Base-by-base conservation (phyloP, 306 rosid species). In the Clitoria ternatea region DNA sequence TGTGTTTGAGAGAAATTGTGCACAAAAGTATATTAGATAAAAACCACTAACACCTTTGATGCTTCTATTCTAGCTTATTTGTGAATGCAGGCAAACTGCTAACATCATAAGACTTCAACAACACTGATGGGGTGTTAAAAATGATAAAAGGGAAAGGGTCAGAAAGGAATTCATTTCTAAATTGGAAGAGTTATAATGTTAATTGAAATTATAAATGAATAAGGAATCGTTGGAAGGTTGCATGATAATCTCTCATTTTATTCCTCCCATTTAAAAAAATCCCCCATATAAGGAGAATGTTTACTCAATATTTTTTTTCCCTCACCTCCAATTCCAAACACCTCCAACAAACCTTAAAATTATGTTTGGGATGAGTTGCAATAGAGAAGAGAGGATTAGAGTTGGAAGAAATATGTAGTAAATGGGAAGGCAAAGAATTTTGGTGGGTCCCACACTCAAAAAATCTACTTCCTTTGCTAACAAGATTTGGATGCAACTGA, bases 161-260 rank as follows among this genome's bases (percentile, higher is more conserved):
- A 1, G 29, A 15, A 44, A 44, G 13, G 13, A 62, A 15, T 66
- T 22, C 59, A 45, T 45, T 66, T 17, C 44, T 44, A 45, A 6
- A 29, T 17, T 10, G 18, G 17, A 30, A 29, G 59, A 47, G 47
- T 47, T 17, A 27, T 29, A 22, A 17, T 64, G 30, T 6, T 29
- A 3, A 30, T 45, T 29, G 22, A 7, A 47, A 10, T 9, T 48
- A 9, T 7, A 48, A 19, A 8, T 48, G 35, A 15, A 43, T 27
- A 43, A 24, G 4, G 12, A 24, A 23, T 24, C 15, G 24, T 14
- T 40, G 6, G 18, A 65, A 44, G 43, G 57, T 43, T 26, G 7
- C 26, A 64, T 44, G 27, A 63, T 40, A 42, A 62, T n/a, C 22
- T 57, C 64, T 24, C 55, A 43, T 64, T 64, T 61, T 20, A 35